Percentiles rank a stretch among this genome's conserved stretches.
These are phyloP conservation scores for Neocatenulostroma microsporum DNA, from an alignment of 2,329 filamentous ascomycete genomes.

Conservation along the genomic window DNA sequence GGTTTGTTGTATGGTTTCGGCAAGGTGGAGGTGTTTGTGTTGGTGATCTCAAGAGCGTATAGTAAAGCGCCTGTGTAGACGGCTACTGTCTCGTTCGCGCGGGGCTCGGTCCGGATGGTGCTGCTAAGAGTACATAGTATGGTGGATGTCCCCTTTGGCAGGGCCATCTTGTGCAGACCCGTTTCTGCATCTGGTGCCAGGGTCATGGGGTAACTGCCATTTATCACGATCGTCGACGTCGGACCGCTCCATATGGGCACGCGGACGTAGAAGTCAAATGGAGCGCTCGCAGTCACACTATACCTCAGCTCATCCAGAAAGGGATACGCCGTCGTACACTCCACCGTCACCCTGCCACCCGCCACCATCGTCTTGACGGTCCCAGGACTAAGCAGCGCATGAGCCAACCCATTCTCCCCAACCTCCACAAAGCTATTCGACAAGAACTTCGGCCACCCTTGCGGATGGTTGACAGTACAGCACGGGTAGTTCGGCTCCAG, in stretches of 20 bases:
- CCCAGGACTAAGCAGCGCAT: slow-evolving; percentile 45
- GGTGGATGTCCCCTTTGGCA: slow-evolving; percentile 29
- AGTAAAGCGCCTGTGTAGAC: slow-evolving; percentile 31
- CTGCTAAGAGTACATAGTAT: slow-evolving; percentile 31
- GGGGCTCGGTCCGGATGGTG: slow-evolving; percentile 27
- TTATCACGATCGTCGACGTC: slow-evolving; percentile 10
- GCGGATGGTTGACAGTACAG: slow-evolving; percentile 53
- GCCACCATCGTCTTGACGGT: slow-evolving; percentile 34
- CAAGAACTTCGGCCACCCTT: slow-evolving; percentile 51
- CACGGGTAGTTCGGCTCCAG: slow-evolving; percentile 49
- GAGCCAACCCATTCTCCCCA: slow-evolving; percentile 40
- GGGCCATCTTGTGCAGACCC: slow-evolving; percentile 32
- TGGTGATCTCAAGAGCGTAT: slow-evolving; percentile 30
- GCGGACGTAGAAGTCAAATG: slow-evolving; percentile 41
- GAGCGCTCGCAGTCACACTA: slow-evolving; percentile 28
- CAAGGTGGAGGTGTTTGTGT: slow-evolving; percentile 16
- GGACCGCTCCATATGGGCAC: slow-evolving; percentile 38
- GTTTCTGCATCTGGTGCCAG: slow-evolving; percentile 29
- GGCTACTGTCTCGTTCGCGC: slow-evolving; percentile 35
- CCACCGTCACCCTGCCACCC: slow-evolving; percentile 36
- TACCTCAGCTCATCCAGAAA: slow-evolving; percentile 37
- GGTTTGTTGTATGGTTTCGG: slow-evolving; percentile 15
- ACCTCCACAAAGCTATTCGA: slow-evolving; percentile 41
- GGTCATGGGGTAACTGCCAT: slow-evolving; percentile 1
- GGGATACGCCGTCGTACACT: slow-evolving; percentile 45